These are phyloP conservation scores for Mytilinidion resinicola DNA, from an alignment of 495 filamentous ascomycete species.

Conservation along the genomic window DNA sequence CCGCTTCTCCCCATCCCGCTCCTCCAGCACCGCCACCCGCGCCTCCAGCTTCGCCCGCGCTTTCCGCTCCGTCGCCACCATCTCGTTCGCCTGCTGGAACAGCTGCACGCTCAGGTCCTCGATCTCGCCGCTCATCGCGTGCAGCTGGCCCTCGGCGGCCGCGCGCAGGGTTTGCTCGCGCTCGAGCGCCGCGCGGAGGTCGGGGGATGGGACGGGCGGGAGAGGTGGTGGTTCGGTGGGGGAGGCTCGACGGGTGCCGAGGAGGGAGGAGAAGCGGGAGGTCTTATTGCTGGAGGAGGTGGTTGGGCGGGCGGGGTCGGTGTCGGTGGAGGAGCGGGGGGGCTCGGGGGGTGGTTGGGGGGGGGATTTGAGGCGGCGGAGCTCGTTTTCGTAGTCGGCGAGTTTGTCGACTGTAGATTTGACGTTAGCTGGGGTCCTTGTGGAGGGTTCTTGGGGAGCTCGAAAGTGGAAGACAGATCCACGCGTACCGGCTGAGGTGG, in stretches of 20 bases:
- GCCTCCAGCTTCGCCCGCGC: conserved; percentile 75
- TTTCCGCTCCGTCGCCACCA: conserved; percentile 86
- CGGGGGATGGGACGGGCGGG: conserved; percentile 36
- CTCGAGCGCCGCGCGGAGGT: conserved; percentile 62
- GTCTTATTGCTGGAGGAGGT: conserved; percentile 33
- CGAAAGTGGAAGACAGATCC: conserved; percentile 19
- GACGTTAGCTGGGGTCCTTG: background rate
- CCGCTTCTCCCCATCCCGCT: conserved; percentile 66
- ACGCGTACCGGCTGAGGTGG: conserved; percentile 65
- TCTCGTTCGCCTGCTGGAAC: conserved; percentile 93
- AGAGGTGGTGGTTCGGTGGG: conserved; percentile 13
- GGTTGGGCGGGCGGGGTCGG: conserved; percentile 13
- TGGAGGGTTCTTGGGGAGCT: background rate
- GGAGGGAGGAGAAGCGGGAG: conserved; percentile 49
- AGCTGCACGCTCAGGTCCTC: conserved; percentile 82
- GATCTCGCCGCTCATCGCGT: conserved; percentile 67
- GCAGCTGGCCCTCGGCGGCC: conserved; percentile 67
- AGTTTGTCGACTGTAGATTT: conserved; percentile 58
- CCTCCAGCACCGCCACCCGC: conserved; percentile 56
- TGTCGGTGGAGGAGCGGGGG: conserved; percentile 1
- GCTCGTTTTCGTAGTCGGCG: conserved; percentile 92
- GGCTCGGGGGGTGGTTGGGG: conserved; percentile 25
- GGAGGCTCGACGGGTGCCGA: conserved; percentile 20
- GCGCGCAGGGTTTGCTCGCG: conserved; percentile 66
- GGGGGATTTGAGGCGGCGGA: conserved; percentile 55